Evolutionary conservation across 805 yeast genomes (phyloP).

Genomic region (Cyberlindnera mississippiensis): DNA sequence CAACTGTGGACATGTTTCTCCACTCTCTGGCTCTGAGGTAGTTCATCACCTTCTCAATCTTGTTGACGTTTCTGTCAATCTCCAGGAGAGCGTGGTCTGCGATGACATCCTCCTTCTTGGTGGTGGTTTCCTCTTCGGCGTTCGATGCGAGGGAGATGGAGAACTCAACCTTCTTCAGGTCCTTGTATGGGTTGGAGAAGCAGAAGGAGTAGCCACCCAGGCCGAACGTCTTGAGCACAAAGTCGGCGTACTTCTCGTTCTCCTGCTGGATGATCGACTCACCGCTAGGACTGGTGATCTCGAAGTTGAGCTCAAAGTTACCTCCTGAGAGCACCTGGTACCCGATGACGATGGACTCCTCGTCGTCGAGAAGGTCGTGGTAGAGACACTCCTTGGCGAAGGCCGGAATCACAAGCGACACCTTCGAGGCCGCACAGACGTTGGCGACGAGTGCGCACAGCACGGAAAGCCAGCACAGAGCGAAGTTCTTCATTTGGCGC

Average conservation of each 20-base stretch:
- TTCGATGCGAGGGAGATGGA: slow-evolving; percentile 48
- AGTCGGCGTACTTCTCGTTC: slow-evolving; percentile 63
- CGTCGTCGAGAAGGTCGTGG: slow-evolving; percentile 33
- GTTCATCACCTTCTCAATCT: slow-evolving; percentile 59
- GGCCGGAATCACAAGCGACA: slow-evolving; percentile 28
- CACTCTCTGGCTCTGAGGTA: slow-evolving; percentile 94
- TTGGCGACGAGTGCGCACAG: slow-evolving; percentile 2
- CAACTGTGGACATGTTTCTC: slow-evolving; percentile 92
- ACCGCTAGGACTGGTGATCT: slow-evolving; percentile 53
- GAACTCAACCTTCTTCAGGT: slow-evolving; percentile 60
- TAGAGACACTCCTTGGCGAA: slow-evolving; percentile 43
- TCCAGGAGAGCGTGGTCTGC: slow-evolving; percentile 53
- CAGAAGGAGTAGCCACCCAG: slow-evolving; percentile 65
- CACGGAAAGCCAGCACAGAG: slow-evolving; percentile 6
- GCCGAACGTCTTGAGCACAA: slow-evolving; percentile 51
- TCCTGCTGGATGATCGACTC: slow-evolving; percentile 44
- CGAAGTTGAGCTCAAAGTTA: slow-evolving; percentile 61
- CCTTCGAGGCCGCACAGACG: slow-evolving; percentile 19
- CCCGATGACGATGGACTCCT: slow-evolving; percentile 37
- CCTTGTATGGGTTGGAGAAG: slow-evolving; percentile 60
- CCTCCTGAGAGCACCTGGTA: slow-evolving; percentile 60
- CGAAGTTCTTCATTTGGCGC: slow-evolving; percentile 4
- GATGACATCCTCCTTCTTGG: slow-evolving; percentile 44
- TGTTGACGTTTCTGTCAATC: slow-evolving; percentile 56
- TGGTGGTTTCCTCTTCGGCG: slow-evolving; percentile 28